Conservation (phyloP, 1,139 yeast genomes). For the Diutina pseudorugosa region DNA sequence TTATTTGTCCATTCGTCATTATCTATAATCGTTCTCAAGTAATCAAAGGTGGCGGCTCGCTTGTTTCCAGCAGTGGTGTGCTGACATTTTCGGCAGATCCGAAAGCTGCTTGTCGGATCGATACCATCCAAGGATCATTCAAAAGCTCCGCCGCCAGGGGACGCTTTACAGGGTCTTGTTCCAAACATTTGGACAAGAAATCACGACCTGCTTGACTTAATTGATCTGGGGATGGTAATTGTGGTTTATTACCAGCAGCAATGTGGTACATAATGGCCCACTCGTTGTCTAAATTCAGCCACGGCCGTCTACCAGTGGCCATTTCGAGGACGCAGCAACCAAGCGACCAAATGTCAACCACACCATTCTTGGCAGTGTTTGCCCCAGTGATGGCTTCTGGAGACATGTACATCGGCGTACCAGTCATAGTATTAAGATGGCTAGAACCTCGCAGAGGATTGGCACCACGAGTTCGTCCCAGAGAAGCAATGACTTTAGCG, state of each 20-base stretch:
- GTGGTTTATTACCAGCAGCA: slow-evolving; percentile 91
- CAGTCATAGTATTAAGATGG: slow-evolving; percentile 54
- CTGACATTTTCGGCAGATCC: slow-evolving; percentile 27
- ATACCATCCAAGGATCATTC: slow-evolving; percentile 83
- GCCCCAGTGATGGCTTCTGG: slow-evolving; percentile 91
- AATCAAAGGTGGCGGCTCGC: neutral
- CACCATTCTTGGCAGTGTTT: slow-evolving; percentile 52
- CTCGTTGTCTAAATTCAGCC: slow-evolving; percentile 90
- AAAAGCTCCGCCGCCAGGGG: slow-evolving; percentile 77
- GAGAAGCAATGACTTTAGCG: slow-evolving; percentile 81
- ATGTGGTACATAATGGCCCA: slow-evolving; percentile 99
- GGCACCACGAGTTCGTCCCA: slow-evolving; percentile 33
- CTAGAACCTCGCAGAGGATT: slow-evolving; percentile 7
- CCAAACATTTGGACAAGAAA: slow-evolving; percentile 66
- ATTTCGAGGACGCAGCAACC: slow-evolving; percentile 76
- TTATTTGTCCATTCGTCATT: neutral
- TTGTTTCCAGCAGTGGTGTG: slow-evolving; percentile 28
- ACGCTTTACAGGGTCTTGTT: slow-evolving; percentile 71
- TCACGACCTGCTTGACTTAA: slow-evolving; percentile 59
- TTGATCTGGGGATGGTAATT: slow-evolving; percentile 69
- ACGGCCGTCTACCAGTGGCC: slow-evolving; percentile 77
- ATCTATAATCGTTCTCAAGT: neutral
- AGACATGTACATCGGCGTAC: slow-evolving; percentile 99
- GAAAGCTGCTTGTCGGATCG: slow-evolving; percentile 61
- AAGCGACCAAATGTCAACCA: slow-evolving; percentile 74